Percentiles rank a stretch among this genome's conserved stretches.
phyloP scores from a whole-genome alignment of 2,329 filamentous ascomycete species.

The Verticillium nubilum region DNA sequence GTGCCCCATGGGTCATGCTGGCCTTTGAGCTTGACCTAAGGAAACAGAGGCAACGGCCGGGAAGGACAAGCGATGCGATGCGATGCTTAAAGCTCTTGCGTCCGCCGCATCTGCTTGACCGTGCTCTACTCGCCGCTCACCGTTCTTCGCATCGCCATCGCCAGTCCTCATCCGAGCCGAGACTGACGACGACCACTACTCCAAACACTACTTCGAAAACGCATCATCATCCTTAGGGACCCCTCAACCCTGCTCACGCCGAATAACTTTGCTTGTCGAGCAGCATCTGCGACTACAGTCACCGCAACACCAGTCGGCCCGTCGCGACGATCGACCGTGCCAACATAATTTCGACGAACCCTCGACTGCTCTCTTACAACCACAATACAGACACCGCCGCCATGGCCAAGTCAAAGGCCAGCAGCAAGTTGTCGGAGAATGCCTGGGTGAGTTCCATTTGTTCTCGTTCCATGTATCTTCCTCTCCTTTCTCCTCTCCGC shows the following conservation, averaged over 20 bases:
- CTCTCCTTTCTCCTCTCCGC: background rate
- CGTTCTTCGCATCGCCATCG: background rate
- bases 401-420: conserved; percentile 1
- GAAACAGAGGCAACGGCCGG: background rate
- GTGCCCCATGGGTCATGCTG: background rate
- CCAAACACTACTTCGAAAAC: no score
- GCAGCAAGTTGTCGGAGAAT: background rate
- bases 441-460: background rate
- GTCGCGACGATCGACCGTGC: no score
- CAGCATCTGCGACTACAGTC: no score
- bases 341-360: background rate
- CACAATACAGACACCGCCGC: background rate
- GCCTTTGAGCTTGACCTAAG: background rate
- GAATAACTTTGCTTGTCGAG: no score
- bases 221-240: no score
- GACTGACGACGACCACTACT: background rate
- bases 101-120: background rate
- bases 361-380: background rate
- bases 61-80: background rate
- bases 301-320: no score
- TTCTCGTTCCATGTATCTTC: background rate
- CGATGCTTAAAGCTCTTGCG: background rate
- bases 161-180: background rate
- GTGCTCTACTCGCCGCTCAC: background rate
- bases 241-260: no score